Conservation (phyloP, 2,329 filamentous ascomycete genomes). For the Berkeleyomyces basicola region DNA sequence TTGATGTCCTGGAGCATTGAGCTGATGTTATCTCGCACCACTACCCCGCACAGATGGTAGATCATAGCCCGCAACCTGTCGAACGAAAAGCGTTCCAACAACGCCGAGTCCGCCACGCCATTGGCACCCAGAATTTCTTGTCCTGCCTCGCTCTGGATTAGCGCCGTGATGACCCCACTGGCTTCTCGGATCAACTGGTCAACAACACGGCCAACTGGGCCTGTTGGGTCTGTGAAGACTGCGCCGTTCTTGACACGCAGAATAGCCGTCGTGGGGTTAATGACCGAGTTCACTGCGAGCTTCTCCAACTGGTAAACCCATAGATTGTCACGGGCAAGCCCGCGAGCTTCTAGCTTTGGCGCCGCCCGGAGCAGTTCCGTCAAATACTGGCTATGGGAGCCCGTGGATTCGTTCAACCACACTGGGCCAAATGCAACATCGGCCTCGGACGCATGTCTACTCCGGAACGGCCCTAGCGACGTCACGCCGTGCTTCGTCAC, state of each 20-base stretch:
- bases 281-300: slow-evolving; percentile 59
- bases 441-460: slow-evolving; percentile 34
- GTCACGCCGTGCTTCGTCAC: slow-evolving; percentile 41
- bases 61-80: slow-evolving; percentile 29
- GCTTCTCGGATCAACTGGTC: slow-evolving; percentile 59
- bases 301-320: slow-evolving; percentile 66
- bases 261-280: slow-evolving; percentile 75
- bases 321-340: slow-evolving; percentile 27
- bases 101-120: slow-evolving; percentile 16
- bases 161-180: slow-evolving; percentile 43
- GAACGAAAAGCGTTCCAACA: slow-evolving; percentile 28
- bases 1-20: slow-evolving; percentile 46
- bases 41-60: slow-evolving; percentile 17
- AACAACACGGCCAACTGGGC: slow-evolving; percentile 40
- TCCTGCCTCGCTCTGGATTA: slow-evolving; percentile 4
- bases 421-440: slow-evolving; percentile 33
- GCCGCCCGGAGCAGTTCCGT: slow-evolving; percentile 26
- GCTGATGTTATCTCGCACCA: slow-evolving; percentile 35
- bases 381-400: slow-evolving; percentile 22
- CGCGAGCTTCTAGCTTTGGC: slow-evolving; percentile 26
- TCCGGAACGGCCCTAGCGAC: slow-evolving; percentile 33
- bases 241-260: slow-evolving; percentile 64
- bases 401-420: slow-evolving; percentile 17
- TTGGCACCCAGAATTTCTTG: slow-evolving; percentile 4
- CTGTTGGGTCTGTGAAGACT: slow-evolving; percentile 39